A percentile compares a stretch with the other conserved stretches of the same genome.
phyloP scores from a whole-genome alignment of 257 asterid genomes.

The Coffea canephora region DNA sequence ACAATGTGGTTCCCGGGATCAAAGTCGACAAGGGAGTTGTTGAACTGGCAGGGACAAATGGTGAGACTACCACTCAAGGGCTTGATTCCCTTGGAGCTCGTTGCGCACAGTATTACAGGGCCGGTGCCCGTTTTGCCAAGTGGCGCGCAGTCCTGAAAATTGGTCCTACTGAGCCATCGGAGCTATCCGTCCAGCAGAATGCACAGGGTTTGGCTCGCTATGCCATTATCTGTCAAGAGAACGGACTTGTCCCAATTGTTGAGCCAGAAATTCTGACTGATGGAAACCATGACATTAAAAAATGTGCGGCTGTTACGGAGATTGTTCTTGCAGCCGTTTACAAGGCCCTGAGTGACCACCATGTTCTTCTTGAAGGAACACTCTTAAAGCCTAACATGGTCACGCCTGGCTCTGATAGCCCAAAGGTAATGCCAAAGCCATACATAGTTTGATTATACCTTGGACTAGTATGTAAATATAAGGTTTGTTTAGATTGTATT shows the following conservation, averaged over 20 bases:
- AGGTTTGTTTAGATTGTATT: too few species aligned
- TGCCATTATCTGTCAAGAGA: conserved; percentile 85
- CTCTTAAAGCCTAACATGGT: conserved; percentile 93
- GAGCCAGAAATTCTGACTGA: conserved; percentile 84
- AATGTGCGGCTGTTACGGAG: conserved; percentile 80
- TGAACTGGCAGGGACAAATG: conserved; percentile 70
- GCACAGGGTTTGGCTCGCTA: conserved; percentile 91
- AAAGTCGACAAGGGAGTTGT: conserved; percentile 86
- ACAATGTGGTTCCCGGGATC: conserved; percentile 72
- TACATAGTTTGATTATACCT: background rate
- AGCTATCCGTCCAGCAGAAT: conserved; percentile 68
- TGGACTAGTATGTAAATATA: background rate
- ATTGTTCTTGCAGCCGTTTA: conserved; percentile 71
- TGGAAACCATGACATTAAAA: conserved; percentile 60
- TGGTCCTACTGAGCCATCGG: conserved; percentile 71
- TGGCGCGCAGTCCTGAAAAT: conserved; percentile 84
- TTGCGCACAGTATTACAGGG: conserved; percentile 74
- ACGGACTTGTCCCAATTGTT: conserved; percentile 85
- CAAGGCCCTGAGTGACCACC: conserved; percentile 83
- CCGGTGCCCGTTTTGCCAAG: conserved; percentile 91
- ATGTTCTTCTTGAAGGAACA: conserved; percentile 87
- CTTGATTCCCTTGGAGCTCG: conserved; percentile 68
- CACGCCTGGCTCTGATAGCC: conserved; percentile 78
- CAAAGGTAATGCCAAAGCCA: conserved; percentile 42
- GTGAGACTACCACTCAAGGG: conserved; percentile 86